Conservation (phyloP, 1,284 basidiomycete genomes). For the Somion occarium region DNA sequence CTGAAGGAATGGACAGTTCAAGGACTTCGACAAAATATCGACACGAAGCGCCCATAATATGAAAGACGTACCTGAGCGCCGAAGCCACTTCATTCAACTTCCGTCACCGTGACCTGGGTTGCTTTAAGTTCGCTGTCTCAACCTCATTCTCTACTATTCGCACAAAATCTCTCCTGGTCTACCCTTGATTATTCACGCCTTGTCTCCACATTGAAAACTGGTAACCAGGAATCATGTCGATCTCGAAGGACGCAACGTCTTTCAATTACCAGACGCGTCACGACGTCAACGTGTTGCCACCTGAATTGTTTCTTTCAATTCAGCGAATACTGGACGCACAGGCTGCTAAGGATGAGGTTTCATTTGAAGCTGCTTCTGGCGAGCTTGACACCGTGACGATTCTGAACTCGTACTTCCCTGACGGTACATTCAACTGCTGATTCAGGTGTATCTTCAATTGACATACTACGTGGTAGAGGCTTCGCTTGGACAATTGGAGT, state of each 20-base stretch:
- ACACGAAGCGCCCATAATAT: no score
- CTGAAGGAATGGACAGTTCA: neutral
- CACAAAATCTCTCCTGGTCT: no score
- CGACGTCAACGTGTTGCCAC: constrained; percentile 52
- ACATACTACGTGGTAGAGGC: constrained; percentile 46
- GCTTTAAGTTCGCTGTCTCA: no score
- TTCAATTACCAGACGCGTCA: neutral
- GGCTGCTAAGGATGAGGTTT: constrained; percentile 39
- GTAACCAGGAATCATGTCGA: no score
- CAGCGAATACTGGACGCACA: constrained; percentile 60
- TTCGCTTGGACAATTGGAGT: constrained; percentile 59
- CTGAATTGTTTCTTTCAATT: constrained; percentile 62
- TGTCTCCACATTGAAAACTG: no score
- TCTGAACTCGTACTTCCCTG: constrained; percentile 71
- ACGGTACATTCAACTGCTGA: constrained; percentile 44
- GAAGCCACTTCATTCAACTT: no score
- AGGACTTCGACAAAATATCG: no score
- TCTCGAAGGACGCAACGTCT: neutral
- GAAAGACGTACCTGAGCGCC: no score
- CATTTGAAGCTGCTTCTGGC: constrained; percentile 52
- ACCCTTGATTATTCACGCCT: no score
- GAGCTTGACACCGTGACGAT: constrained; percentile 55
- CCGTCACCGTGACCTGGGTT: no score
- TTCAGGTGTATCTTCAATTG: neutral
- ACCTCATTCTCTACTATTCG: no score